These are phyloP conservation scores for Backusella circina DNA, from an alignment of 192 early-diverging fungal genomes.

Conservation along the genomic window DNA sequence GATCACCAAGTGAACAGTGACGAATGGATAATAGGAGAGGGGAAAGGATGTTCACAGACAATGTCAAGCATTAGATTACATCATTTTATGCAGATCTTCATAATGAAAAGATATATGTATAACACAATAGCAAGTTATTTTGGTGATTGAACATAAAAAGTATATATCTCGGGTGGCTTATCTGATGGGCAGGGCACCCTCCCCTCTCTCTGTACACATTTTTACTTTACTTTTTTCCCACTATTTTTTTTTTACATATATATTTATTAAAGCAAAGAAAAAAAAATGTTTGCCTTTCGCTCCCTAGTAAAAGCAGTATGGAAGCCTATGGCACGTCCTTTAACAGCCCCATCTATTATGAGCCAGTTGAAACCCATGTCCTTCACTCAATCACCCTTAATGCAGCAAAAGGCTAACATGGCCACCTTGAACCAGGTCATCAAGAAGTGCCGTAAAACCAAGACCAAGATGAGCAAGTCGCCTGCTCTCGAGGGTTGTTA, in stretches of 20 bases:
- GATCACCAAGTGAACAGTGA: not conserved
- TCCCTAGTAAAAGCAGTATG: slow-evolving; percentile 7
- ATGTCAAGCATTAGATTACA: not conserved
- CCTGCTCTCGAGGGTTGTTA: slow-evolving; percentile 85
- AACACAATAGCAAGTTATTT: not conserved
- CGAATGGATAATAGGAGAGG: not conserved
- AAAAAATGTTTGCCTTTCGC: slow-evolving; percentile 2
- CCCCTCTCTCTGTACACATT: not conserved
- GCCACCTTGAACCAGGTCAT: slow-evolving; percentile 96
- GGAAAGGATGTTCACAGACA: not conserved
- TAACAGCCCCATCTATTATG: not conserved
- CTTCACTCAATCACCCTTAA: not conserved
- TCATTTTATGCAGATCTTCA: not conserved
- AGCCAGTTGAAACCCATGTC: slow-evolving; percentile 6
- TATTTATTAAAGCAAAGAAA: not conserved
- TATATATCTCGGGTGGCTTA: not conserved
- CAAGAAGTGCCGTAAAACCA: slow-evolving; percentile 73
- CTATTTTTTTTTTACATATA: not conserved
- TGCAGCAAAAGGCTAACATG: slow-evolving; percentile 41
- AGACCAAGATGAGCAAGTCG: slow-evolving; percentile 60
- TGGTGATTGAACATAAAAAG: no score
- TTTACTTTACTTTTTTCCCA: not conserved
- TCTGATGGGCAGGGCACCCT: not conserved
- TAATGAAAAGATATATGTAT: no score
- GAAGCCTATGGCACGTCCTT: not conserved